Evolutionary conservation across 176 grass and related monocot species (phyloP).

Genomic region (Lolium multiflorum): DNA sequence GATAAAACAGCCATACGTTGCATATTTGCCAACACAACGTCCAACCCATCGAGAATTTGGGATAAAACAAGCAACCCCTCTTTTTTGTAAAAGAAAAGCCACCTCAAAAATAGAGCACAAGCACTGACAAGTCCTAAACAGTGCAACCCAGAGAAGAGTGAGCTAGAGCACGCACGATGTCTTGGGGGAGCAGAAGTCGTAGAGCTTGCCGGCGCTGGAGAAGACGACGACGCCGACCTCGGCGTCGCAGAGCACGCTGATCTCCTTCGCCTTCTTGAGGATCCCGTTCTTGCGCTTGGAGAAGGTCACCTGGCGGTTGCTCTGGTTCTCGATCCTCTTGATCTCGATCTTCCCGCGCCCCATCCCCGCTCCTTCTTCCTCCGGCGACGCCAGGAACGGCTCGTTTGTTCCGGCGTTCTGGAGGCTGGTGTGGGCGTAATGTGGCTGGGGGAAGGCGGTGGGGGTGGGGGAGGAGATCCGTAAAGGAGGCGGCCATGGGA

Average conservation of each 20-base stretch:
- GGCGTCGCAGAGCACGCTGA: constrained; percentile 89
- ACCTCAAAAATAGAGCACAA: constrained; percentile 10
- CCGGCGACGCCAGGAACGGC: constrained; percentile 2
- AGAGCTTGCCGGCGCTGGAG: constrained; percentile 95
- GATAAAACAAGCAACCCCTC: background rate
- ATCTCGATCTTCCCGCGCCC: constrained; percentile 98
- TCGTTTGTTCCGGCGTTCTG: constrained; percentile 34
- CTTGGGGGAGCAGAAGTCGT: constrained; percentile 83
- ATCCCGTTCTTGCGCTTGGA: constrained; percentile 90
- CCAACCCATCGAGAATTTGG: background rate
- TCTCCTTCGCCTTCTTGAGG: constrained; percentile 94
- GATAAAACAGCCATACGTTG: constrained; percentile 10
- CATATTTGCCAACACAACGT: background rate
- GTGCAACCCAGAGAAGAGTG: background rate
- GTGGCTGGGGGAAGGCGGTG: constrained; percentile 34
- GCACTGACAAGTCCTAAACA: background rate
- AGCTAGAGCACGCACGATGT: constrained; percentile 50
- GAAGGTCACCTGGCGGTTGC: constrained; percentile 92
- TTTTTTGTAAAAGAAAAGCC: background rate
- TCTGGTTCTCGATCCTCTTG: constrained; percentile 98
- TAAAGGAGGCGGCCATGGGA: constrained; percentile 57
- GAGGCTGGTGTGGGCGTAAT: constrained; percentile 24
- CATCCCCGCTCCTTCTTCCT: constrained; percentile 46
- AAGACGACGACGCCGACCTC: constrained; percentile 89
- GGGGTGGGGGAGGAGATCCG: constrained; percentile 39